Evolutionary conservation across 495 filamentous ascomycete species (phyloP).

Genomic region (Viridothelium virens): DNA sequence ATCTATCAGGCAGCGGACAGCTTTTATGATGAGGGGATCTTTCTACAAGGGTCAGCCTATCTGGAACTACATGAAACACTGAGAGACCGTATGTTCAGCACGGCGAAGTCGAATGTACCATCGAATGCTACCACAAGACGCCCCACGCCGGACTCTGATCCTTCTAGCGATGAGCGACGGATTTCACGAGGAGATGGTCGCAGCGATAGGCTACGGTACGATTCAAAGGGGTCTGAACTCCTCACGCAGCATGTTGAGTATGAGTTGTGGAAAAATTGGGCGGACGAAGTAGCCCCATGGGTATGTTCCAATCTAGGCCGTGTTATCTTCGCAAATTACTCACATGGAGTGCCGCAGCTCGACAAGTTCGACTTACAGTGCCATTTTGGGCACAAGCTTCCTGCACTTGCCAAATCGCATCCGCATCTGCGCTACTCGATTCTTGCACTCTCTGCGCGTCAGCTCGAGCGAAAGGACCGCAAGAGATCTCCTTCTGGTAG

Average conservation of each 20-base stretch:
- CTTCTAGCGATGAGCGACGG: background rate
- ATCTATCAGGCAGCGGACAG: conserved; percentile 7
- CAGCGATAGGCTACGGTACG: background rate
- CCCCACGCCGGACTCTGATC: conserved; percentile 6
- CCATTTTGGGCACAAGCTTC: conserved; percentile 20
- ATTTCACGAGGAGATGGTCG: background rate
- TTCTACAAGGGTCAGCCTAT: conserved; percentile 20
- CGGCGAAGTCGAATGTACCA: conserved; percentile 17
- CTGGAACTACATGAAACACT: conserved; percentile 17
- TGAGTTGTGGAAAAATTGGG: conserved; percentile 20
- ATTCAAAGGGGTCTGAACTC: background rate
- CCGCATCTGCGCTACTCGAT: conserved; percentile 23
- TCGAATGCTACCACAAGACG: conserved; percentile 11
- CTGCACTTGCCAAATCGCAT: conserved; percentile 19
- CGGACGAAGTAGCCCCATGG: conserved; percentile 22
- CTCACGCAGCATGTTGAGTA: conserved; percentile 15
- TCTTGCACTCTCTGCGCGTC: conserved; percentile 20
- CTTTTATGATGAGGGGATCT: conserved; percentile 19
- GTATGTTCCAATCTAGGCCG: background rate
- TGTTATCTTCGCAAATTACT: background rate
- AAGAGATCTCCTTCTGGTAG: conserved; percentile 15
- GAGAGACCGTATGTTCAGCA: conserved; percentile 18
- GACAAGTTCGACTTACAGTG: conserved; percentile 22
- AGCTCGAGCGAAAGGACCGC: conserved; percentile 20
- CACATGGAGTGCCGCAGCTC: background rate